Conservation (phyloP, 2,329 filamentous ascomycete genomes). For the Beauveria australis region DNA sequence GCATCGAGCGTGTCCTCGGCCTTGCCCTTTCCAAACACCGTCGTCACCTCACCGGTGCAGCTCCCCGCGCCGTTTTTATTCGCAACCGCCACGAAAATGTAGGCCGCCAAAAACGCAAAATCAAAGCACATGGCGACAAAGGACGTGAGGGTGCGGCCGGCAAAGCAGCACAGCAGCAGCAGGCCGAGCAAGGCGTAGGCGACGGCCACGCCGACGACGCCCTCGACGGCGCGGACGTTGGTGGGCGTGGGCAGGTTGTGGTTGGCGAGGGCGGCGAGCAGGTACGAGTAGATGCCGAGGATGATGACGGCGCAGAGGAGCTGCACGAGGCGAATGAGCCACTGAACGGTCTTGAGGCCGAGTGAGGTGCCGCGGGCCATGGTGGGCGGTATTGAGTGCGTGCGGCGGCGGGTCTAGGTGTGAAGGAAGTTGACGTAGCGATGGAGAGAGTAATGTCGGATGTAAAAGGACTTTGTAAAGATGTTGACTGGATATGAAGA, state of each 20-base stretch:
- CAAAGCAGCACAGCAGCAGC: slow-evolving; percentile 69
- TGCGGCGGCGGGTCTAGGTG: too few species aligned
- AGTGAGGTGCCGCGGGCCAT: slow-evolving; percentile 21
- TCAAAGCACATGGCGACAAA: slow-evolving; percentile 69
- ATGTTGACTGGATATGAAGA: not conserved
- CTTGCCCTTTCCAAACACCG: slow-evolving; percentile 59
- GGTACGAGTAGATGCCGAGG: slow-evolving; percentile 76
- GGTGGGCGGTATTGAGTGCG: not conserved
- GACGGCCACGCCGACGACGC: slow-evolving; percentile 65
- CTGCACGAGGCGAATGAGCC: slow-evolving; percentile 64
- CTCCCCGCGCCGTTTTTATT: slow-evolving; percentile 59
- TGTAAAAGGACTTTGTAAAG: not conserved
- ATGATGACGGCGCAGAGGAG: slow-evolving; percentile 66
- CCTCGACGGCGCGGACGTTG: slow-evolving; percentile 65
- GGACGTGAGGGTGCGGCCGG: slow-evolving; percentile 65
- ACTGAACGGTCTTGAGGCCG: slow-evolving; percentile 60
- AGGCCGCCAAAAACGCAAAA: slow-evolving; percentile 64
- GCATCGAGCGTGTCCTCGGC: slow-evolving; percentile 42
- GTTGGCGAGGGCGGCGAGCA: slow-evolving; percentile 63
- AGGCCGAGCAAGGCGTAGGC: slow-evolving; percentile 69
- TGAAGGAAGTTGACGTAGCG: not conserved
- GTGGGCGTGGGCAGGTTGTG: slow-evolving; percentile 55
- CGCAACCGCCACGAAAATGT: slow-evolving; percentile 73
- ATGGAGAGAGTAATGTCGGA: not conserved
- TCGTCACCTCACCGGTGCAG: slow-evolving; percentile 56